Conservation (phyloP, 108 stramenopile genomes). For the Conticribra weissflogii region DNA sequence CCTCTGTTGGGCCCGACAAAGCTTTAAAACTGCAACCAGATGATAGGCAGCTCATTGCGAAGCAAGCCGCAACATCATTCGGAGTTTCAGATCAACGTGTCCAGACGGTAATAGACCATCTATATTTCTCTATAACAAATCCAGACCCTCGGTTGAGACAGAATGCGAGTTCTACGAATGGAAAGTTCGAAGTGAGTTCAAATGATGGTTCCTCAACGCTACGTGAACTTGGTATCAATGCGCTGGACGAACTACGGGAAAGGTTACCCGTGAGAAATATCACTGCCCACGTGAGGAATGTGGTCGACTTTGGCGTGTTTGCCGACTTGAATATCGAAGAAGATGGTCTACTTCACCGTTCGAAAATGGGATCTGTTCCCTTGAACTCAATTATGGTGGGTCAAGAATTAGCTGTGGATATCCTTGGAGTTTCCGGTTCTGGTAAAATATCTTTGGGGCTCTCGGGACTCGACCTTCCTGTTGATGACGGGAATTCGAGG, state of each 20-base stretch:
- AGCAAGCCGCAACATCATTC: slow-evolving; percentile 44
- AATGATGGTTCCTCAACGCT: slow-evolving; percentile 24
- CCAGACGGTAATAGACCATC: slow-evolving; percentile 47
- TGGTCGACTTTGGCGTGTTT: slow-evolving; percentile 74
- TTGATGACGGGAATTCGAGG: slow-evolving; percentile 11
- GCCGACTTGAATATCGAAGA: slow-evolving; percentile 59
- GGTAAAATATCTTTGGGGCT: slow-evolving; percentile 50
- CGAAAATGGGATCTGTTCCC: slow-evolving; percentile 51
- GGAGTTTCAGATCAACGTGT: slow-evolving; percentile 45
- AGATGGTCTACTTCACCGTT: slow-evolving; percentile 60
- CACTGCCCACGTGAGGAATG: slow-evolving; percentile 58
- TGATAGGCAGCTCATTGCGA: slow-evolving; percentile 30
- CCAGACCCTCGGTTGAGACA: slow-evolving; percentile 53
- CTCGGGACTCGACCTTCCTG: slow-evolving; percentile 42
- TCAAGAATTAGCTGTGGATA: slow-evolving; percentile 61
- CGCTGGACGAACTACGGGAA: slow-evolving; percentile 25
- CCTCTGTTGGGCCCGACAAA: slow-evolving; percentile 6
- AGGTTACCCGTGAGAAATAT: slow-evolving; percentile 51
- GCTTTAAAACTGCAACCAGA: slow-evolving; percentile 18
- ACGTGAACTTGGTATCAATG: slow-evolving; percentile 3
- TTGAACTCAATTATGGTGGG: slow-evolving; percentile 53
- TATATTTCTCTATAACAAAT: slow-evolving; percentile 57
- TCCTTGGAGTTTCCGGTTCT: slow-evolving; percentile 43
- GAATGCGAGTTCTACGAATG: background rate
- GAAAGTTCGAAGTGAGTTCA: slow-evolving; percentile 6